These are phyloP conservation scores for Melampsora larici-populina DNA, from an alignment of 1,284 basidiomycete genomes.

Conservation along the genomic window DNA sequence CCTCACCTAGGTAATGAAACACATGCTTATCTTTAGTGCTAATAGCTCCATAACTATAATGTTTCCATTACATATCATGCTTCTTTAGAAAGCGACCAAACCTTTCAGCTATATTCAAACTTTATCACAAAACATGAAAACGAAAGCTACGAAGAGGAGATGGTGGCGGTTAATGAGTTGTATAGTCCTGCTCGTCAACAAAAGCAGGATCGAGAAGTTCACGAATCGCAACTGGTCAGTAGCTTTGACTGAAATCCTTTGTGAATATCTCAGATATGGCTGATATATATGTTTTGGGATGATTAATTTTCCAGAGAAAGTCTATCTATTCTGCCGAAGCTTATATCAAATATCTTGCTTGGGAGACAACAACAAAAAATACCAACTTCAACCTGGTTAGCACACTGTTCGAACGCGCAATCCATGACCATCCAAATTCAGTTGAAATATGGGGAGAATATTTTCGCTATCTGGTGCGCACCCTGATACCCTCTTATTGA, in stretches of 20 bases:
- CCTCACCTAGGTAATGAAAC: constrained; percentile 31
- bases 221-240: constrained; percentile 40
- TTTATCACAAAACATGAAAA: constrained; percentile 39
- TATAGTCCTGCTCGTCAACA: constrained; percentile 38
- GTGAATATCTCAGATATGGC: background rate
- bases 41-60: background rate
- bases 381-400: constrained; percentile 21
- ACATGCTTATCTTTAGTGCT: background rate
- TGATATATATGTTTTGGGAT: too few relatives aligned
- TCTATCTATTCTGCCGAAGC: constrained; percentile 28
- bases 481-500: background rate
- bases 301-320: constrained; percentile 18
- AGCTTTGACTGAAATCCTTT: background rate
- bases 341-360: constrained; percentile 38
- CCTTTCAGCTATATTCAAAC: constrained; percentile 37
- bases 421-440: constrained; percentile 33
- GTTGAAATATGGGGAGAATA: constrained; percentile 36
- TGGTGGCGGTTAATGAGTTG: constrained; percentile 32
- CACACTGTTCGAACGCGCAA: constrained; percentile 38
- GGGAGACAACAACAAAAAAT: constrained; percentile 29
- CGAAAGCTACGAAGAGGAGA: constrained; percentile 40
- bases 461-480: constrained; percentile 31
- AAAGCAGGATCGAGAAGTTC: constrained; percentile 36
- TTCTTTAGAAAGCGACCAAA: constrained; percentile 28
- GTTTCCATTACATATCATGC: background rate